Evolutionary conservation across 306 rosid species (phyloP), one percentile per base, ranked within the genome.

Genomic region (Oemleria cerasiformis): DNA sequence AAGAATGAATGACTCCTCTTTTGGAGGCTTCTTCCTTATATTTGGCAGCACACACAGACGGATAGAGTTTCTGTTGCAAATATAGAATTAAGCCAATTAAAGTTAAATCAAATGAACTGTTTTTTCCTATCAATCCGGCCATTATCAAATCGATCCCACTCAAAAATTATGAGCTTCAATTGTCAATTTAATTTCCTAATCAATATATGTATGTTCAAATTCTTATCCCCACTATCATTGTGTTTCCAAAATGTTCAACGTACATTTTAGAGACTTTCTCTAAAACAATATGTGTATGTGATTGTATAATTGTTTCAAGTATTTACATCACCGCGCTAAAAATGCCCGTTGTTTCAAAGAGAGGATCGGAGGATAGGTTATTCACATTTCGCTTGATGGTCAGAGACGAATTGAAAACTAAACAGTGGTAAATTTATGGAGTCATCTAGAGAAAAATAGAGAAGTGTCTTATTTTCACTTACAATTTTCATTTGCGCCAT

Each of bases 11-110:
- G 44, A 16, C 36, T 7, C 38, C 30, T 50, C 8, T 58, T 58
- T 64, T 70, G 65, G 34, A 71, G 60, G 74, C 66, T 65, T 55
- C 57, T 38, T 8, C 50, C 55, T 5, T 39, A 36, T 30, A 56
- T 1, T 48, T 19, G 47, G n/a, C 53, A 42, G 17, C 23, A 41
- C 8, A n/a, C 21, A 25, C 7, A 30, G 59, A 48, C 45, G 17
- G 17, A 34, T 17, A 17, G 23, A 0, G 45, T 53, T 49, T 50
- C 9, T 67, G 36, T 67, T 67, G 45, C 45, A 3, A 9, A 6
- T 49, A 17, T 20, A 34, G 59, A n/a, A n/a, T n/a, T n/a, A n/a
- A n/a, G 72, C 72, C 36, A 34, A 25, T 25, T 25, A 2, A 58
- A 2, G 15, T 58, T 34, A 58, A 34, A 0, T 25, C 30, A 25